These are phyloP conservation scores for Moesziomyces parantarcticus DNA, from an alignment of 1,284 basidiomycete genomes.

Conservation along the genomic window DNA sequence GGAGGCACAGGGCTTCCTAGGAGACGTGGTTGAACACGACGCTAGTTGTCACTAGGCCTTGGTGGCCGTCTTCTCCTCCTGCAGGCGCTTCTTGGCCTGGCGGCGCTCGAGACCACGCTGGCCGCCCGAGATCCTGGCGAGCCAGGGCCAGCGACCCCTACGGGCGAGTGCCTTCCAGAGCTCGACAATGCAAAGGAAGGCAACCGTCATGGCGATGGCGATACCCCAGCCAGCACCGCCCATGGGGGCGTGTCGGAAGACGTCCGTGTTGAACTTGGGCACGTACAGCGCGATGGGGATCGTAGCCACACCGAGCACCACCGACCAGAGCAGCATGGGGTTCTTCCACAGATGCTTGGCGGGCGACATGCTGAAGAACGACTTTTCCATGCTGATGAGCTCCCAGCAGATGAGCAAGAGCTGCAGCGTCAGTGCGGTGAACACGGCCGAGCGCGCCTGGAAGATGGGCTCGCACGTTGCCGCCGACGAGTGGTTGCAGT, in stretches of 20 bases:
- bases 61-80: slow-evolving; percentile 13
- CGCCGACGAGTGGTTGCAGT: slow-evolving; percentile 57
- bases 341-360: slow-evolving; percentile 56
- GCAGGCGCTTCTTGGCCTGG: slow-evolving; percentile 31
- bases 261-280: slow-evolving; percentile 59
- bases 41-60: not conserved
- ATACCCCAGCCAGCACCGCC: slow-evolving; percentile 56
- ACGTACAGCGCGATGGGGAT: slow-evolving; percentile 62
- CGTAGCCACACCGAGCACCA: slow-evolving; percentile 50
- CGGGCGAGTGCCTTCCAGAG: slow-evolving; percentile 59
- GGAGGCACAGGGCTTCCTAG: too few relatives aligned
- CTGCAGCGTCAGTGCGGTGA: slow-evolving; percentile 58
- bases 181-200: slow-evolving; percentile 52
- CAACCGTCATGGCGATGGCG: slow-evolving; percentile 48
- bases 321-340: slow-evolving; percentile 58
- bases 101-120: slow-evolving; percentile 44
- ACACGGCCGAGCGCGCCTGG: slow-evolving; percentile 60
- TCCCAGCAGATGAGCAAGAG: slow-evolving; percentile 60
- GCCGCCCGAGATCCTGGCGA: slow-evolving; percentile 57
- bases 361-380: slow-evolving; percentile 55
- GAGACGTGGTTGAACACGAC: too few relatives aligned
- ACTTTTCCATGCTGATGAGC: slow-evolving; percentile 57
- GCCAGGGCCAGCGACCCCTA: slow-evolving; percentile 55
- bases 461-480: slow-evolving; percentile 55
- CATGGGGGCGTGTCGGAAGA: slow-evolving; percentile 58